Conservation (phyloP, 2,329 filamentous ascomycete genomes). For the Sordariomycetes sp. region DNA sequence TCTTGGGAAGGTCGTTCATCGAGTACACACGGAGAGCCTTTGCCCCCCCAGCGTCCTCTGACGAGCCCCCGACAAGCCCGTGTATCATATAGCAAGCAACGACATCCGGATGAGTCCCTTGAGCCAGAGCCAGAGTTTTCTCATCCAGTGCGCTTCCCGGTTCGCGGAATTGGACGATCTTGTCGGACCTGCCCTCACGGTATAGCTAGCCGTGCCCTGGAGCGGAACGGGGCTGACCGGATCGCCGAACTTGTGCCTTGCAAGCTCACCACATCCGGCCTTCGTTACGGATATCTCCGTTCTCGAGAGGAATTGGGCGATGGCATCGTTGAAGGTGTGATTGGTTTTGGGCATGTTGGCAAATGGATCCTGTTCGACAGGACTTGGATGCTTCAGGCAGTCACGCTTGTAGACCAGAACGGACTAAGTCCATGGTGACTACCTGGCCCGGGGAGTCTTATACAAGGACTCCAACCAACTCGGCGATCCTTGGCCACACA, state of each 20-base stretch:
- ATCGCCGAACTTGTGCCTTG: neutral
- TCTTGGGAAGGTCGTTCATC: neutral
- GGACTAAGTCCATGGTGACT: too few relatives aligned
- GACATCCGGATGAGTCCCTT: neutral
- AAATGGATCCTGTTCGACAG: neutral
- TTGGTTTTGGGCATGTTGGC: neutral
- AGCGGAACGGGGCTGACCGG: neutral
- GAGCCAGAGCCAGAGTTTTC: neutral
- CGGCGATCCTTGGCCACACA: too few relatives aligned
- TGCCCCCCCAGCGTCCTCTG: neutral
- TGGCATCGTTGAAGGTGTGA: neutral
- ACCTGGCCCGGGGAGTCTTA: too few relatives aligned
- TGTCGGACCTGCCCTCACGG: neutral
- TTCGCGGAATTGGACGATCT: neutral
- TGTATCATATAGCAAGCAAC: neutral
- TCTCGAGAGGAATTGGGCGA: neutral
- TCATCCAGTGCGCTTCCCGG: neutral
- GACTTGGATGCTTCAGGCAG: too few relatives aligned
- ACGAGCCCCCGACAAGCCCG: neutral
- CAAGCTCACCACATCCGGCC: neutral
- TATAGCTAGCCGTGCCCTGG: neutral
- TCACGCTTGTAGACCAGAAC: too few relatives aligned
- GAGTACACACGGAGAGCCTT: neutral
- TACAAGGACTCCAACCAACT: too few relatives aligned
- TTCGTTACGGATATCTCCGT: neutral